Evolutionary conservation across 305 asterid species (phyloP).

Genomic region (Caryopteris hybrid): DNA sequence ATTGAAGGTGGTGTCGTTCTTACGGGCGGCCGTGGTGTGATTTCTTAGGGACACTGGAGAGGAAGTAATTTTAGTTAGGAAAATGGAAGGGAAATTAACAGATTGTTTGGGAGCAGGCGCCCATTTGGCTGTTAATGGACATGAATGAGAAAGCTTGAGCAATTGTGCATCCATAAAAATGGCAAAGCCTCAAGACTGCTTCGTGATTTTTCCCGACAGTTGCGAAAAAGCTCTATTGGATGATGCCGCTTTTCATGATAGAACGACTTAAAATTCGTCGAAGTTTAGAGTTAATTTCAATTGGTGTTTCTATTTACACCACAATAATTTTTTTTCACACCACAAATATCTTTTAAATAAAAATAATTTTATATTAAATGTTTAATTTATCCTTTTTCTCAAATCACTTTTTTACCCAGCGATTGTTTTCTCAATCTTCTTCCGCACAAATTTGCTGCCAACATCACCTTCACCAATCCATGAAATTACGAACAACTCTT

Average conservation of each 20-base stretch:
- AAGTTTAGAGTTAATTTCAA: no score
- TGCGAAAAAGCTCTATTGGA: slow-evolving; percentile 4
- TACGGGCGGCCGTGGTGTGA: slow-evolving; percentile 26
- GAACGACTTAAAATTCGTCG: no score
- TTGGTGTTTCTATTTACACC: no score
- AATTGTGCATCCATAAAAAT: slow-evolving; percentile 38
- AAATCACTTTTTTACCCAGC: no score
- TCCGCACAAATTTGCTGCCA: no score
- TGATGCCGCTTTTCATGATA: neutral
- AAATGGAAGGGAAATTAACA: slow-evolving; percentile 18
- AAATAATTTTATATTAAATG: no score
- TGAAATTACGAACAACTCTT: no score
- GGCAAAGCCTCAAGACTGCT: neutral
- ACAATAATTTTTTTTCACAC: no score
- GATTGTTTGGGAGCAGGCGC: slow-evolving; percentile 22
- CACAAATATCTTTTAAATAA: no score
- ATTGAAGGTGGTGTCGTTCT: slow-evolving; percentile 37
- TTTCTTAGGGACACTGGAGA: slow-evolving; percentile 8
- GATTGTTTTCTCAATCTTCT: no score
- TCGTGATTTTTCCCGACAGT: neutral
- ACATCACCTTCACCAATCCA: no score
- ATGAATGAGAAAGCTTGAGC: slow-evolving; percentile 30
- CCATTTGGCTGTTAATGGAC: slow-evolving; percentile 30
- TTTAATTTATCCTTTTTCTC: no score
- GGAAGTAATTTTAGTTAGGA: neutral